These are phyloP conservation scores for Nicotiana tabacum DNA, from an alignment of 257 asterid genomes.

Conservation along the genomic window DNA sequence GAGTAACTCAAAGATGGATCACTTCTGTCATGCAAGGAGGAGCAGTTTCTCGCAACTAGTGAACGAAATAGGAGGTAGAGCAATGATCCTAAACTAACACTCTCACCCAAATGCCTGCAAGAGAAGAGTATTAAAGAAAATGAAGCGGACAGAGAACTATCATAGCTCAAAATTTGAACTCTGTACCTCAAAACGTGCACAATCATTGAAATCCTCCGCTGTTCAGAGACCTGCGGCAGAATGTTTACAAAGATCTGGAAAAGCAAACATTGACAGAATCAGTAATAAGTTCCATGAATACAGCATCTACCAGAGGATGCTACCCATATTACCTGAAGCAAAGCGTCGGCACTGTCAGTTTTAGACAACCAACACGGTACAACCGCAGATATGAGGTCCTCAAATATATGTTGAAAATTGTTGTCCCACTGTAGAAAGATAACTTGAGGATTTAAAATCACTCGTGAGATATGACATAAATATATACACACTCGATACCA, in stretches of 20 bases:
- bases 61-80: slow-evolving; percentile 68
- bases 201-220: slow-evolving; percentile 60
- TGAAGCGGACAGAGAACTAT: slow-evolving; percentile 5
- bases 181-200: slow-evolving; percentile 63
- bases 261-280: slow-evolving; percentile 8
- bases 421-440: slow-evolving; percentile 71
- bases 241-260: slow-evolving; percentile 71
- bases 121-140: slow-evolving; percentile 33
- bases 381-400: slow-evolving; percentile 78
- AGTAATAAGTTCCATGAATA: slow-evolving; percentile 11
- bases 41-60: slow-evolving; percentile 42
- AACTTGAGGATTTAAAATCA: not conserved
- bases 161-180: slow-evolving; percentile 4
- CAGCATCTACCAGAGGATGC: not conserved
- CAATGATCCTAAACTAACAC: slow-evolving; percentile 66
- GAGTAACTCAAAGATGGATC: slow-evolving; percentile 36
- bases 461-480: not conserved
- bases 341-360: slow-evolving; percentile 44
- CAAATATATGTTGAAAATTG: slow-evolving; percentile 73
- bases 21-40: slow-evolving; percentile 25
- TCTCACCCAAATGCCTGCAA: slow-evolving; percentile 81
- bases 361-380: slow-evolving; percentile 83
- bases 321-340: slow-evolving; percentile 67
- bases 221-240: slow-evolving; percentile 70
- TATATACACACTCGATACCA: not conserved